Evolutionary conservation across 2,329 filamentous ascomycete genomes (phyloP), one percentile per base, ranked within the genome.

Genomic region (Stemphylium vesicarium): DNA sequence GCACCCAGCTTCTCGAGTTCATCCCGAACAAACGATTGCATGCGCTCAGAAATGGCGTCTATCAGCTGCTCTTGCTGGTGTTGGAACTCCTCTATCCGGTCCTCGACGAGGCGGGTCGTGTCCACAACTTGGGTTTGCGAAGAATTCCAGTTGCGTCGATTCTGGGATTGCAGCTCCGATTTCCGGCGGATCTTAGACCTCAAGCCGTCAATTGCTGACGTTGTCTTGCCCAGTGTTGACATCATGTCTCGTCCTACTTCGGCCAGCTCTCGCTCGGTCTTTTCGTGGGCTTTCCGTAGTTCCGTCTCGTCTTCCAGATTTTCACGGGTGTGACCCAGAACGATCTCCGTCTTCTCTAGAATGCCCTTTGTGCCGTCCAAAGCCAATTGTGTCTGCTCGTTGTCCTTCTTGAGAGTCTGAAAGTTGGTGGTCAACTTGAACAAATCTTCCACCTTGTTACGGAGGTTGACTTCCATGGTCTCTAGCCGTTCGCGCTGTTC

Each of bases 401-500:
- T 90, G 57, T 97, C 92, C 71, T 93, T 92, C 77, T 95, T 96
- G 65, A 98, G 77, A 0, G 85, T 87, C 78, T 93, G 92, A 73
- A 98, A 96, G 62, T 87, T 92, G 37, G 89, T 92, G 0, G 91
- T 96, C 33, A 98, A 79, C 10, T 87, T 85, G 73, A 96, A 93
- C 0, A 99, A 82, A 73, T 99, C 93, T 68, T 98, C 92, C 2
- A 96, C 88, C 74, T 97, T 98, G 78, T 96, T 95, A 18, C 92
- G 87, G 50, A 99, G 81, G 68, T 95, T 96, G 33, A 85, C 85
- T 74, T 99, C 95, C 79, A 98, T 88, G 0, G 91, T 93, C 71
- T 96, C 92, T 41, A 99, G 92, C 74, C 92, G 94, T 64, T 94
- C 92, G 7, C 88, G 85, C 69, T 98, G 94, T 72, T 99, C 95